Evolutionary conservation across 768 basidiomycete species (phyloP).

Genomic region (Naganishia friedmannii): DNA sequence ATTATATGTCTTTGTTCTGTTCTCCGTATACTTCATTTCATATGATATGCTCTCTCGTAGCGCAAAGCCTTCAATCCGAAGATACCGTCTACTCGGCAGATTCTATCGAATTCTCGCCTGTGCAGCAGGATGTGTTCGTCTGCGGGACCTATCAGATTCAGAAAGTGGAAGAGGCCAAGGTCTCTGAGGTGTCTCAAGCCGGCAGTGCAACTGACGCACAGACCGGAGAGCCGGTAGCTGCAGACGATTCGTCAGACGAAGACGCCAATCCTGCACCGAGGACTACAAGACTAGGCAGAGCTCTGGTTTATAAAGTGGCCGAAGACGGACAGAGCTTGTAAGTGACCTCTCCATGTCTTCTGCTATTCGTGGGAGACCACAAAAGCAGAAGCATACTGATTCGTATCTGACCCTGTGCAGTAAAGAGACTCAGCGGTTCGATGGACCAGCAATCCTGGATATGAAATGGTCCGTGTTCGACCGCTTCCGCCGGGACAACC

Average conservation of each 20-base stretch:
- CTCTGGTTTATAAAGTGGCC: slow-evolving; percentile 64
- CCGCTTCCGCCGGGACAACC: not conserved
- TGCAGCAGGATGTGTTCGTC: slow-evolving; percentile 64
- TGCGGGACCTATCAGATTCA: slow-evolving; percentile 90
- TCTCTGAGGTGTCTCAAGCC: not conserved
- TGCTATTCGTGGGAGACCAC: not conserved
- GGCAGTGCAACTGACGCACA: slow-evolving; percentile 42
- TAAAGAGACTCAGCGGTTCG: slow-evolving; percentile 64
- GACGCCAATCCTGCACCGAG: slow-evolving; percentile 32
- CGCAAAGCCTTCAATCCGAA: slow-evolving; percentile 40
- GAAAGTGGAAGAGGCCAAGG: slow-evolving; percentile 45
- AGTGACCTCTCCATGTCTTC: slow-evolving; percentile 5
- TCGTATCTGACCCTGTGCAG: slow-evolving; percentile 34
- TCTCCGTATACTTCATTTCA: not conserved
- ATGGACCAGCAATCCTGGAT: slow-evolving; percentile 77
- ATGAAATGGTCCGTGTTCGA: slow-evolving; percentile 70
- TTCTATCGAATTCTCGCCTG: slow-evolving; percentile 73
- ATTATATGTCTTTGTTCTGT: not conserved
- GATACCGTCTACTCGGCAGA: slow-evolving; percentile 85
- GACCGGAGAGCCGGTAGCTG: slow-evolving; percentile 37
- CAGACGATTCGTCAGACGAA: slow-evolving; percentile 34
- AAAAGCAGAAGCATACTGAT: slow-evolving; percentile 5
- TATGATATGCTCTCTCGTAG: not conserved
- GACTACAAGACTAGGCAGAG: slow-evolving; percentile 62
- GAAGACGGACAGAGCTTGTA: slow-evolving; percentile 44